Percentiles rank a stretch among this genome's conserved stretches.
These are phyloP conservation scores for Citeromyces nyonsensis DNA, from an alignment of 805 yeast species.

Conservation along the genomic window DNA sequence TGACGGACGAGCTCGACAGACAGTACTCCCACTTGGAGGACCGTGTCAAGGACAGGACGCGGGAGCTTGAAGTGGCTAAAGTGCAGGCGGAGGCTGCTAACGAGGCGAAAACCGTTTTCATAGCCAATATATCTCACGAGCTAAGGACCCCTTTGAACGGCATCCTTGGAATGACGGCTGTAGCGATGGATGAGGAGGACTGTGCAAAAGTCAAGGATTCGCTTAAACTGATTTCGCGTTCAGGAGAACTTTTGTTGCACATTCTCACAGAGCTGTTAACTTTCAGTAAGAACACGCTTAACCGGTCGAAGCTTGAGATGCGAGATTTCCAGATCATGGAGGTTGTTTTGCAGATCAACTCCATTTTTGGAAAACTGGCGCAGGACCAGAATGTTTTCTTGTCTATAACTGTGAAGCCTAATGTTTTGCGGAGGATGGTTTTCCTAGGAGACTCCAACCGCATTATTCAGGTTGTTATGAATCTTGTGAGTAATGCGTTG, in stretches of 20 bases:
- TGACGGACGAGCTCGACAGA: constrained; percentile 76
- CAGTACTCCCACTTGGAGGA: constrained; percentile 82
- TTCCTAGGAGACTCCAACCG: constrained; percentile 82
- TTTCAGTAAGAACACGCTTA: constrained; percentile 82
- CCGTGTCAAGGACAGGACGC: constrained; percentile 73
- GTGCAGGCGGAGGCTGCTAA: constrained; percentile 71
- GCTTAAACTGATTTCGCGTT: constrained; percentile 68
- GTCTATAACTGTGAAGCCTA: constrained; percentile 47
- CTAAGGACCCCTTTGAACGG: constrained; percentile 93
- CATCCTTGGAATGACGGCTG: constrained; percentile 88
- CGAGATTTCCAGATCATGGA: constrained; percentile 70
- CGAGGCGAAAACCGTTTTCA: constrained; percentile 89
- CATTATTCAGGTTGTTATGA: constrained; percentile 85
- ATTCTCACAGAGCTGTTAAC: constrained; percentile 82
- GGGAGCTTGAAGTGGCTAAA: constrained; percentile 78
- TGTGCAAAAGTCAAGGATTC: constrained; percentile 53
- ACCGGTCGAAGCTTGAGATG: constrained; percentile 70
- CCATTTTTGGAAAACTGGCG: constrained; percentile 74
- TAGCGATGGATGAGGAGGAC: constrained; percentile 80
- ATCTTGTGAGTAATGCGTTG: constrained; percentile 76
- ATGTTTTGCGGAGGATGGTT: constrained; percentile 41
- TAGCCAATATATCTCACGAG: constrained; percentile 89
- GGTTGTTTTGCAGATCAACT: constrained; percentile 69
- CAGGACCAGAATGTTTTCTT: constrained; percentile 62
- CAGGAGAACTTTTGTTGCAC: constrained; percentile 83